Conservation (phyloP, 2,329 filamentous ascomycete genomes). For the Hymenoscyphus albidus region DNA sequence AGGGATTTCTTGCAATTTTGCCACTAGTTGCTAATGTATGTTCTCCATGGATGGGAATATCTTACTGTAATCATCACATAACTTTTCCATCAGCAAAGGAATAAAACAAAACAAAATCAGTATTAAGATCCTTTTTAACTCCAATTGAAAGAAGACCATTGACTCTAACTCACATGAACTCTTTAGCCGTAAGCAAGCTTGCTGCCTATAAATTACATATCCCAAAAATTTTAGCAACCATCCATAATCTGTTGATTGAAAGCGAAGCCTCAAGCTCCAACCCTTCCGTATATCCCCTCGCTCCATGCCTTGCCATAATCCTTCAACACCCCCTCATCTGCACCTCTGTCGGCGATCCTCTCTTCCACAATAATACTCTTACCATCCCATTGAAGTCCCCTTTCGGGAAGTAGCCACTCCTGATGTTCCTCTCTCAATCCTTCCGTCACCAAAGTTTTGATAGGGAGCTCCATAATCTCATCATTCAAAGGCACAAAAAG, state of each 20-base stretch:
- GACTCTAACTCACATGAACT: background rate
- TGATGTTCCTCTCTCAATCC: background rate
- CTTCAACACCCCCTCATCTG: background rate
- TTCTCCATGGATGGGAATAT: background rate
- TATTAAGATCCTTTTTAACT: background rate
- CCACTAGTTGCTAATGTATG: too few species aligned
- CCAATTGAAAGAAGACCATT: background rate
- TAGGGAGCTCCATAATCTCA: background rate
- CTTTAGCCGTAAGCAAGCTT: background rate
- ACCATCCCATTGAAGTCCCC: background rate
- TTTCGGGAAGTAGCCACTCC: background rate
- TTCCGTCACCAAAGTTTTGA: background rate
- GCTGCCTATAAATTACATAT: background rate
- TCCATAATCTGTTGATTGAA: background rate
- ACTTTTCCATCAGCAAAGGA: background rate
- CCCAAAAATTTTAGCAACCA: background rate
- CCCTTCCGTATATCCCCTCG: background rate
- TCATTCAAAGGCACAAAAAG: background rate
- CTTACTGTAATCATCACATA: background rate
- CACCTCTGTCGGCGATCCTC: background rate
- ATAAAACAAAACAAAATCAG: background rate
- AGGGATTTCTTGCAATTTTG: too few species aligned
- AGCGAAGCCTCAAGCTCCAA: background rate
- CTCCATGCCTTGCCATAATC: background rate
- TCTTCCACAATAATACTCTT: background rate